Base-by-base conservation (phyloP, 805 yeast genomes). In the Ogataea siamensis region DNA sequence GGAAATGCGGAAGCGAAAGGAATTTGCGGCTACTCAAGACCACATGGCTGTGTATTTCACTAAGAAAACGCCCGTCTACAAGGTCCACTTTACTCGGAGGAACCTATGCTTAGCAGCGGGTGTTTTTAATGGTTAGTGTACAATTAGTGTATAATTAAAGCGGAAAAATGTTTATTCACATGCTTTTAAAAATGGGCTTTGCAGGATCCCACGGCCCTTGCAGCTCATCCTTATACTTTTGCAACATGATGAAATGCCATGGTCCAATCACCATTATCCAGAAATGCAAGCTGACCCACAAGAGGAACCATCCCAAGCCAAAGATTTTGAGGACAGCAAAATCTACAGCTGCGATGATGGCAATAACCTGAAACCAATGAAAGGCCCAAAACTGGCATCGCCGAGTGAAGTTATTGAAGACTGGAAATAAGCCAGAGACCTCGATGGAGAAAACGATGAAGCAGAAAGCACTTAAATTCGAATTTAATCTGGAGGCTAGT, bases 191-290 rank as follows among this genome's bases (percentile, higher is more conserved):
- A 7, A 76, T 66, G 1, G 95, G 95, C 54, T 74, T 78, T 5
- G 95, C 95, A 1, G 83, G 78, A 57, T 87, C 96, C 96, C 96
- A 87, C 1, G 96, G 96, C 0, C 96, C 96, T 58, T 84, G 89
- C 36, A 87, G 66, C 58, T 86, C 95, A 55, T 80, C 85, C 59
- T 87, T 87, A 57, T 86, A 86, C 58, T 76, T 74, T 54, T 87
- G 96, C 26, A 87, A 63, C 20, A 70, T 71, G 32, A 86, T 61
- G 50, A 86, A 82, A 63, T 86, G 81, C 34, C 71, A 68, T 2
- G 96, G 96, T 15, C 86, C 71, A 2, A 76, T 64, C 7, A 83
- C 60, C 2, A 70, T 58, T 1, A 85, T 72, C 27, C 66, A 53
- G 0, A 68, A 48, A 40, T 78, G 78, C 5, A 73, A 53, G 1